A percentile compares a stretch with the other conserved stretches of the same genome.
Evolutionary conservation across 768 basidiomycete species (phyloP).

Genomic region (Hydnomerulius pinastri): DNA sequence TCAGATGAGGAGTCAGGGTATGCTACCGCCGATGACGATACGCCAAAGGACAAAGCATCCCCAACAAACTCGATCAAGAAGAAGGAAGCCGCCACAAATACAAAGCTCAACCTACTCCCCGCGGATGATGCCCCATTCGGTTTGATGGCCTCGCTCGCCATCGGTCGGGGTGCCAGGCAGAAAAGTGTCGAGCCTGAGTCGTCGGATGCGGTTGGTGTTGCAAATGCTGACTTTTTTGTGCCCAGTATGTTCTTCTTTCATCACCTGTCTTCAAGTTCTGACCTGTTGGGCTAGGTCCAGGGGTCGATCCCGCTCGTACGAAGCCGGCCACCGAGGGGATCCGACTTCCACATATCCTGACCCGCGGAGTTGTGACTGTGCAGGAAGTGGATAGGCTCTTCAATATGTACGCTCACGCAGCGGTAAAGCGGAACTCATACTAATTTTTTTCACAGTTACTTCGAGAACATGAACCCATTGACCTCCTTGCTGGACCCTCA

Average conservation of each 20-base stretch:
- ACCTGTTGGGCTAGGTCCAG: slow-evolving; percentile 36
- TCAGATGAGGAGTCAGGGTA: slow-evolving; percentile 41
- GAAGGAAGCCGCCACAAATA: slow-evolving; percentile 35
- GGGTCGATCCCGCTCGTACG: slow-evolving; percentile 41
- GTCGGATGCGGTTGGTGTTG: slow-evolving; percentile 62
- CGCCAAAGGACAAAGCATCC: slow-evolving; percentile 29
- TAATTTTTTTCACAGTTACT: slow-evolving; percentile 52
- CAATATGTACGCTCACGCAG: slow-evolving; percentile 51
- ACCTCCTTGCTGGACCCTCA: slow-evolving; percentile 78
- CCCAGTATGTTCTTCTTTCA: slow-evolving; percentile 45
- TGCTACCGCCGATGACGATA: slow-evolving; percentile 22
- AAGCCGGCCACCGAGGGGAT: slow-evolving; percentile 44
- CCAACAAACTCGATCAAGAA: slow-evolving; percentile 36
- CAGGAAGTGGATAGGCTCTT: slow-evolving; percentile 73
- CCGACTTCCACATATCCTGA: slow-evolving; percentile 65
- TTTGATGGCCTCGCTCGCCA: slow-evolving; percentile 66
- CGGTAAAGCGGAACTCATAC: neutral
- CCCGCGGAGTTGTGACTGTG: slow-evolving; percentile 60
- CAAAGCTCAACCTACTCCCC: slow-evolving; percentile 59
- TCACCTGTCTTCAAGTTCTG: neutral
- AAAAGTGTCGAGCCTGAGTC: slow-evolving; percentile 45
- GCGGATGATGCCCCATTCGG: slow-evolving; percentile 69
- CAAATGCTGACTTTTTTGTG: slow-evolving; percentile 67
- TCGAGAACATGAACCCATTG: slow-evolving; percentile 77
- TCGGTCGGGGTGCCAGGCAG: slow-evolving; percentile 46